phyloP scores from a whole-genome alignment of 768 basidiomycete species.

The Tulasnella sp. region DNA sequence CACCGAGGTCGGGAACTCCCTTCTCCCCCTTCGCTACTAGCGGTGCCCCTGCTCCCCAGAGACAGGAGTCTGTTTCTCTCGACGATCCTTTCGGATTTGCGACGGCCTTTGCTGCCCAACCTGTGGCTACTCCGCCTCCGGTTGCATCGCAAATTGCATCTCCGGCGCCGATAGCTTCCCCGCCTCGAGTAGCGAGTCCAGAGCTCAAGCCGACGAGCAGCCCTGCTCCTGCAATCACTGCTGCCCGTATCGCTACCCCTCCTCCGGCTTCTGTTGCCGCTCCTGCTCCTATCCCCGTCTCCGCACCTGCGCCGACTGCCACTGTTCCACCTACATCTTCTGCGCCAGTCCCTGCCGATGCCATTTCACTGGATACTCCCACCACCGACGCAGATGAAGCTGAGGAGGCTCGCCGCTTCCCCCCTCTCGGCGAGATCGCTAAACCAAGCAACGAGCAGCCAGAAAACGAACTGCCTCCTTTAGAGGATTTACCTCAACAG shows the following conservation, averaged over 20 bases:
- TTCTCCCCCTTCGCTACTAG: constrained; percentile 41
- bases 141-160: constrained; percentile 5
- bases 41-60: constrained; percentile 23
- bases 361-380: not conserved
- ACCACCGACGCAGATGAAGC: not conserved
- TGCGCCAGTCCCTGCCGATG: not conserved
- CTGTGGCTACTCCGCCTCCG: constrained; percentile 3
- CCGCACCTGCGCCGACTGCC: not conserved
- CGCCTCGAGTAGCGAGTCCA: not conserved
- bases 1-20: constrained; percentile 45
- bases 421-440: constrained; percentile 5
- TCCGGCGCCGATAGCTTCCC: not conserved
- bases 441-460: not conserved
- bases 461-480: constrained; percentile 15
- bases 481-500: constrained; percentile 19
- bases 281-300: not conserved
- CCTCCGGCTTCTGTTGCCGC: not conserved
- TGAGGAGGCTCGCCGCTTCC: constrained; percentile 7
- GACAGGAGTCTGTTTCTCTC: constrained; percentile 13
- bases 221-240: not conserved
- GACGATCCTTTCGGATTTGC: constrained; percentile 47
- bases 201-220: not conserved
- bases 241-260: not conserved
- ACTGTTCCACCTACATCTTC: not conserved
- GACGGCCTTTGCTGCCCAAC: not conserved